Evolutionary conservation across 495 filamentous ascomycete genomes (phyloP).

Genomic region (Neurospora terricola): DNA sequence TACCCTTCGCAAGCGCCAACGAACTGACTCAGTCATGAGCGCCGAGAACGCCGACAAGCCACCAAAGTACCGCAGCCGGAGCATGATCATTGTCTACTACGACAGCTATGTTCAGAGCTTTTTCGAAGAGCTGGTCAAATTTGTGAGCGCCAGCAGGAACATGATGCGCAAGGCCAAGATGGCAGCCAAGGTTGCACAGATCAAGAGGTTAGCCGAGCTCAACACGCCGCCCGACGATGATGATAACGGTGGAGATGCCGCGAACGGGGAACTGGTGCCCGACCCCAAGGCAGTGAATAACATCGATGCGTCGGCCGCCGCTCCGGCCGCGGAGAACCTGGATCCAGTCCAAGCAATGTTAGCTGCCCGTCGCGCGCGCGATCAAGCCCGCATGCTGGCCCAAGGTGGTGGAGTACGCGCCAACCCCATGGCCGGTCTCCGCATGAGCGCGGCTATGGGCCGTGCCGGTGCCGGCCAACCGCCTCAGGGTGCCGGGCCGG

Average conservation of each 20-base stretch:
- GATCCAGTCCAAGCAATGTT: not conserved
- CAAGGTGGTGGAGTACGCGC: slow-evolving; percentile 1
- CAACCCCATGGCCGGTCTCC: not conserved
- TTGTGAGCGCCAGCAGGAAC: slow-evolving; percentile 71
- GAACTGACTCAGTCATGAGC: slow-evolving; percentile 50
- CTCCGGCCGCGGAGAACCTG: not conserved
- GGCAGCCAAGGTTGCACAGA: slow-evolving; percentile 49
- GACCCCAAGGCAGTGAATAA: not conserved
- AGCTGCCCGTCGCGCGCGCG: not conserved
- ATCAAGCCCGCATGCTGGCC: not conserved
- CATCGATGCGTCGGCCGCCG: not conserved
- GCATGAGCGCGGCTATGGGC: not conserved
- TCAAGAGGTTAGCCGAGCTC: slow-evolving; percentile 42
- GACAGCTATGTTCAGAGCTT: slow-evolving; percentile 73
- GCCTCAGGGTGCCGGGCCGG: slow-evolving; percentile 14
- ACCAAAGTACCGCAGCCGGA: slow-evolving; percentile 56
- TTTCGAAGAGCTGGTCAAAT: slow-evolving; percentile 71
- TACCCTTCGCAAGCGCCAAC: slow-evolving; percentile 42
- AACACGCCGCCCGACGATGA: slow-evolving; percentile 34
- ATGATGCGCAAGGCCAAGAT: slow-evolving; percentile 72
- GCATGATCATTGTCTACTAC: slow-evolving; percentile 81
- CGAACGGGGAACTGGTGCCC: slow-evolving; percentile 6
- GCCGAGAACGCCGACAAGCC: slow-evolving; percentile 27
- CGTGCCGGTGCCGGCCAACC: not conserved
- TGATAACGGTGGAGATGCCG: slow-evolving; percentile 1